Evolutionary conservation across 805 yeast genomes (phyloP), one percentile per base, ranked within the genome.

Genomic region (Sporopachydermia quercuum): DNA sequence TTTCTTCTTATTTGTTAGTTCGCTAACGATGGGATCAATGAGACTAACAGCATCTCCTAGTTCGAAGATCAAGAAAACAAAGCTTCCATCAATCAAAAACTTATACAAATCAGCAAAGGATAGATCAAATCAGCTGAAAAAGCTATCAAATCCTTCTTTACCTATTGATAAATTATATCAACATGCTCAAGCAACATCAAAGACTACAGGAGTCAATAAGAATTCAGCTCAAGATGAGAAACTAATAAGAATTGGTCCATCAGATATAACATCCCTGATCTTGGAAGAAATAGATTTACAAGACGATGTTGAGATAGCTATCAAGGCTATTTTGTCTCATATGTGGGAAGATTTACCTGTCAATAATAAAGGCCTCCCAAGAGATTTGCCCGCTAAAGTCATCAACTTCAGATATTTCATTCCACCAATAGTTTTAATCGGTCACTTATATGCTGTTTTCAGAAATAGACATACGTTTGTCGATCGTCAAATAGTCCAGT

Each of bases 381-480:
- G 45, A 8, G 49, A 50, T 1, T 44, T 47, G 3, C 39, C 44
- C 6, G 57, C 56, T 3, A 50, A 51, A 11, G 43, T 54, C 3
- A 43, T 43, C 14, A 40, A 45, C 11, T 53, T 43, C 40, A 47
- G 65, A 6, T 36, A 40, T 18, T 15, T 42, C 2, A 16, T 56
- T n/a, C 62, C 65, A 2, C 55, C 53, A 4, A 38, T 55, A 18
- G 60, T 54, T 8, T 46, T 51, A 42, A 42, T 52, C 5, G 50
- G 53, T 13, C 64, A 60, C 27, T 38, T 61, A 13, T 55, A 60
- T 39, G 60, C 64, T 3, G 44, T 62, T 2, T 58, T 49, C 40
- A 56, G 61, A 1, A 43, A 45, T 15, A 42, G 49, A n/a, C 51
- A 62, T 3, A 62, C 67, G 2, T 45, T 42, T 16, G 54, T 63